Base-by-base conservation (phyloP, 768 basidiomycete species). In the Imleria badia region DNA sequence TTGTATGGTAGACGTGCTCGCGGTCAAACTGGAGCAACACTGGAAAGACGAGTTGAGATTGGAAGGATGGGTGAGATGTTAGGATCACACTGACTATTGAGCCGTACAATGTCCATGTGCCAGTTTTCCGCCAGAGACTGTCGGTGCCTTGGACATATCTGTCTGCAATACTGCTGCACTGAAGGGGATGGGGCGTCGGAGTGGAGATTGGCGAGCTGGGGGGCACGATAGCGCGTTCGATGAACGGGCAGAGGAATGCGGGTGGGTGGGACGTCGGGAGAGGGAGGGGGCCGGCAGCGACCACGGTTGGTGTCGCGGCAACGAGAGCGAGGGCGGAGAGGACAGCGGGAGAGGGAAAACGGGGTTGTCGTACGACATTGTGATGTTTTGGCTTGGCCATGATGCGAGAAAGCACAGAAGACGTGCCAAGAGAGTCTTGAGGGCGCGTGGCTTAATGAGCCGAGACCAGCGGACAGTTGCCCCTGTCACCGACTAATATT, bases 21-120 rank as follows among this genome's bases (percentile, higher is more conserved):
- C 13, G 2, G 55, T 15, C 9, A 58, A 48, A 17, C 29, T 47
- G 4, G 61, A 26, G 45, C 52, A 55, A 36, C 61, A 71, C 71
- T 70, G 20, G 29, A 29, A 39, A 26, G 10, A 8, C 4, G 19
- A 3, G 48, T 33, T 54, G 48, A 56, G 56, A 46, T 34, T 14
- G 23, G 15, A 29, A 22, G 3, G 20, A 36, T 11, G 34, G 45
- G 23, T 4, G 36, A 7, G 40, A 26, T 11, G 33, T 6, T 11
- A 7, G 17, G 30, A 35, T 10, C 3, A 72, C 55, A 64, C 85
- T 81, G 36, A 85, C 74, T 14, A 84, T 81, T n/a, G 83, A 84
- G n/a, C 89, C 88, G 60, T 85, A 88, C 36, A 89, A 70, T 13
- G 83, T 80, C 72, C 85, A 89, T 26, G 65, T 60, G 10, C 74